phyloP scores from a whole-genome alignment of 257 asterid genomes.

The Scutellaria minor region DNA sequence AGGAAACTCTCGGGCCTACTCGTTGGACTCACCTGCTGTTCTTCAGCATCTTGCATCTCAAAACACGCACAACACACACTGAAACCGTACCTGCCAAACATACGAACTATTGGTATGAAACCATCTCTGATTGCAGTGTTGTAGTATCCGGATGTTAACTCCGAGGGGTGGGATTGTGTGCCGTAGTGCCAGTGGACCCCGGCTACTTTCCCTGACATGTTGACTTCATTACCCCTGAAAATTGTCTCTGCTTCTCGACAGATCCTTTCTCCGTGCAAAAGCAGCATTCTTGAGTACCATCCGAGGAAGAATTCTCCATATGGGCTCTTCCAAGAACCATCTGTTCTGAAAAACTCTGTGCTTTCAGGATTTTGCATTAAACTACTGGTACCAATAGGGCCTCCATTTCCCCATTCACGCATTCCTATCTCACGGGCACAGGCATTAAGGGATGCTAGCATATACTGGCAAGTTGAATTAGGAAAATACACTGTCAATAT shows the following conservation, averaged over 20 bases:
- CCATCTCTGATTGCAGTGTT: conserved; percentile 67
- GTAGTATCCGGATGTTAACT: conserved; percentile 71
- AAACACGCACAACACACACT: conserved; percentile 64
- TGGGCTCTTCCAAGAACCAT: conserved; percentile 70
- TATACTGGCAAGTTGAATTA: conserved; percentile 59
- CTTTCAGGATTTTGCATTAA: conserved; percentile 59
- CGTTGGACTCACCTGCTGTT: conserved; percentile 48
- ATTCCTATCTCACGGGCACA: conserved; percentile 56
- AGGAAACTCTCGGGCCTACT: conserved; percentile 70
- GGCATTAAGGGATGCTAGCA: conserved; percentile 75
- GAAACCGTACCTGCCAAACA: conserved; percentile 67
- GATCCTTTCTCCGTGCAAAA: conserved; percentile 74
- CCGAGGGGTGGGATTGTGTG: conserved; percentile 66
- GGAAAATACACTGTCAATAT: conserved; percentile 30
- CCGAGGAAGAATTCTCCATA: conserved; percentile 73
- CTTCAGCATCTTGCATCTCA: conserved; percentile 61
- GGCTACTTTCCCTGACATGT: conserved; percentile 65
- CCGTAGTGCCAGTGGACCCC: conserved; percentile 65
- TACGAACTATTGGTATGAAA: conserved; percentile 53
- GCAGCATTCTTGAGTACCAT: conserved; percentile 78
- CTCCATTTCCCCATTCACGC: conserved; percentile 67
- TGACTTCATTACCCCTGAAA: conserved; percentile 61
- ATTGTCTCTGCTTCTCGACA: conserved; percentile 70
- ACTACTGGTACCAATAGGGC: conserved; percentile 53
- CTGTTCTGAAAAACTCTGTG: conserved; percentile 52